Percentiles rank a stretch among this genome's conserved stretches.
Conservation (phyloP, 441 rosid genomes). For the Cnidoscolus chayamansa region DNA sequence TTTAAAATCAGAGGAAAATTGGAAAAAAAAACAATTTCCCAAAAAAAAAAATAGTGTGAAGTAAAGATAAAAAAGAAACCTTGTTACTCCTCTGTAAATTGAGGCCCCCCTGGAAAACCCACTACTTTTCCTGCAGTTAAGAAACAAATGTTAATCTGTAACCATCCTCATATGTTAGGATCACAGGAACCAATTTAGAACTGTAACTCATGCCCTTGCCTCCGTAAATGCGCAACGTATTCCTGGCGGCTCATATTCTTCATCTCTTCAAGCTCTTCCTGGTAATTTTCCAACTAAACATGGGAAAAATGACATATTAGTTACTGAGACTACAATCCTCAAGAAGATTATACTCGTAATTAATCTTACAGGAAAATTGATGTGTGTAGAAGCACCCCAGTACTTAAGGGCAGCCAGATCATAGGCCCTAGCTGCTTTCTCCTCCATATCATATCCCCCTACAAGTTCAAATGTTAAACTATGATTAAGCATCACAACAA, state of each 20-base stretch:
- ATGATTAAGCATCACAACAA: background rate
- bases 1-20: background rate
- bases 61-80: slow-evolving; percentile 37
- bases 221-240: slow-evolving; percentile 80
- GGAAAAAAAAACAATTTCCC: background rate
- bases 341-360: too few relatives aligned
- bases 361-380: slow-evolving; percentile 62
- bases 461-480: background rate
- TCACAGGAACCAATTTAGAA: background rate
- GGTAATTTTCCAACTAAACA: slow-evolving; percentile 69
- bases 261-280: slow-evolving; percentile 75
- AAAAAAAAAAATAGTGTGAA: background rate
- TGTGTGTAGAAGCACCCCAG: slow-evolving; percentile 91
- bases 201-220: slow-evolving; percentile 34
- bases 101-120: slow-evolving; percentile 96
- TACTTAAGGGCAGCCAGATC: slow-evolving; percentile 96
- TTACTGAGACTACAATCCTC: background rate
- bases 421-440: slow-evolving; percentile 90
- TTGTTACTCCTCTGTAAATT: slow-evolving; percentile 90
- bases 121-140: slow-evolving; percentile 72
- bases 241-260: slow-evolving; percentile 93
- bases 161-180: background rate
- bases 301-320: background rate
- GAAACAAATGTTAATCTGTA: background rate
- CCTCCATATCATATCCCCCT: slow-evolving; percentile 99